phyloP scores from a whole-genome alignment of 2,329 filamentous ascomycete species.

The Paraphaeosphaeria sporulosa region DNA sequence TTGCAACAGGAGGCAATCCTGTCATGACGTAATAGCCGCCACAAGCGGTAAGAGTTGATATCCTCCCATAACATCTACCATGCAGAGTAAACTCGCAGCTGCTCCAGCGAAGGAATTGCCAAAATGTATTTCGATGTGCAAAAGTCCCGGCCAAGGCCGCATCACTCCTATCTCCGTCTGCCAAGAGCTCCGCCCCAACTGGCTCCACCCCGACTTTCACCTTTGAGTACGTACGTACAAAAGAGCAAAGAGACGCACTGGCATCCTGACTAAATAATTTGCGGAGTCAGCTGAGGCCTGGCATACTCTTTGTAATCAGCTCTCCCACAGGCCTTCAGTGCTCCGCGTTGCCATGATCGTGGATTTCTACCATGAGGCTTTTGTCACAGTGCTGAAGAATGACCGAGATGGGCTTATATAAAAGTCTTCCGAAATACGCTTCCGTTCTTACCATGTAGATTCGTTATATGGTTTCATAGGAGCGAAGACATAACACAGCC shows the following conservation, averaged over 20 bases:
- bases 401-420: neutral
- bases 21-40: too few relatives aligned
- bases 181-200: slow-evolving; percentile 1
- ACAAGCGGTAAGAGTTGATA: too few relatives aligned
- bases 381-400: neutral
- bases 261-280: neutral
- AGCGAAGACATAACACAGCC: neutral
- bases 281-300: neutral
- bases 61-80: too few relatives aligned
- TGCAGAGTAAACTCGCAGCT: too few relatives aligned
- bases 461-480: neutral
- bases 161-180: slow-evolving; percentile 10
- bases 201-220: neutral
- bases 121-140: neutral
- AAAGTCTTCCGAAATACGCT: neutral
- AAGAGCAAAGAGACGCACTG: neutral
- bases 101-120: neutral
- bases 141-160: neutral
- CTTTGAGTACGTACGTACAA: neutral
- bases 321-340: neutral
- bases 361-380: neutral
- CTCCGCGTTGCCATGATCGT: neutral
- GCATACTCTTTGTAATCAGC: neutral
- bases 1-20: too few relatives aligned
- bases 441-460: neutral